Base-by-base conservation (phyloP, 2,329 filamentous ascomycete genomes). In the Xylaria sp. region DNA sequence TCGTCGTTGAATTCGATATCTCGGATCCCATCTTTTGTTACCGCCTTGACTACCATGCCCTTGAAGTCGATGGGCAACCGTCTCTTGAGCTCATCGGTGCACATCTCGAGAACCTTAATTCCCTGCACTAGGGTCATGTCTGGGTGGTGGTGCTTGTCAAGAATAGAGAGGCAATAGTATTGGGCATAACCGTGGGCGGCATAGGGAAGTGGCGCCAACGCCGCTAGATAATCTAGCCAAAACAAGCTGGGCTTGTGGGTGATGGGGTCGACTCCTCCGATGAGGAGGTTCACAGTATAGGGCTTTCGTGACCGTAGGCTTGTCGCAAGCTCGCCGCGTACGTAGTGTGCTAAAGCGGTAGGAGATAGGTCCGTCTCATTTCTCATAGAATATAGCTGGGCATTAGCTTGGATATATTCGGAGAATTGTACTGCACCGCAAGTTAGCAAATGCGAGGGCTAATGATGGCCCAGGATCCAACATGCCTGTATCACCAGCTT, bases 21-120 rank as follows among this genome's bases (percentile, higher is more conserved):
- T 75, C 88, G 85, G 70, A 99, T 91, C 11, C 97, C 96, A 75
- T 98, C 93, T 84, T 97, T 97, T 70, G 94, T 97, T 77, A 99
- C 90, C 42, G 94, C 92, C 87, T 98, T 98, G 76, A 99, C 94
- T 61, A 87, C 78, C 90, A 97, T 93, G 47, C 96, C 96, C 87
- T 99, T 99, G 88, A 98, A 99, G 81, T 99, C 96, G 79, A 99
- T 94, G 68, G 96, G 96, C 86, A 99, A 88, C 82, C 97, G 89
- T 80, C 96, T 90, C 89, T 98, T 97, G 79, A 99, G 85, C 86
- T 99, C 96, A 81, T 98, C 94, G 74, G 93, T 96, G 84, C 96
- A 99, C 90, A 98, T 92, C 76, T 89, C 91, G 77, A 99, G 85
- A 71, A 99, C 89, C 86, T 97, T 96, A 83, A 97, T 88, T 65